A percentile compares a stretch with the other conserved stretches of the same genome.
Evolutionary conservation across 345 rosid genomes (phyloP).

Genomic region (Eucalyptus tenuipes): DNA sequence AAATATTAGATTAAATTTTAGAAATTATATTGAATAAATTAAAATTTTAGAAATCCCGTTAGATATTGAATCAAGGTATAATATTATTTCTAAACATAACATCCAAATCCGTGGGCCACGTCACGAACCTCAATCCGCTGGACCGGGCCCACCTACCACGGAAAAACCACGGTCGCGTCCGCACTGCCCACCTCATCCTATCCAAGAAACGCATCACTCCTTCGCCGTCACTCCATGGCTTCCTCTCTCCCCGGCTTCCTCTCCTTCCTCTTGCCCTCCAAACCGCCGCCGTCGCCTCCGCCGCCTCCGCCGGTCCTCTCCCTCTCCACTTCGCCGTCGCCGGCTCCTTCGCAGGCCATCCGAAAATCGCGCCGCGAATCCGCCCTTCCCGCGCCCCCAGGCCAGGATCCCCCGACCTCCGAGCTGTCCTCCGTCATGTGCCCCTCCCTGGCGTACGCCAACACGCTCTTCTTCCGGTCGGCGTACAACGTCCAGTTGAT

Average conservation of each 20-base stretch:
- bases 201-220: neutral
- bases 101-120: neutral
- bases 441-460: slow-evolving; percentile 62
- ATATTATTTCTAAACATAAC: neutral
- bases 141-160: neutral
- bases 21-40: too few relatives aligned
- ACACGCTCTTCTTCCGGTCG: slow-evolving; percentile 54
- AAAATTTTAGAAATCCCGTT: too few relatives aligned
- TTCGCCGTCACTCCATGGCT: slow-evolving; percentile 35
- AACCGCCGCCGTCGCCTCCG: neutral
- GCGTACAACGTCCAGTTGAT: slow-evolving; percentile 63
- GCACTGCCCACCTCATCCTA: neutral
- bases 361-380: slow-evolving; percentile 10
- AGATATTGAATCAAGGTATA: too few relatives aligned
- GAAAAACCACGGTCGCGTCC: neutral
- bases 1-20: too few relatives aligned
- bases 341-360: slow-evolving; percentile 7
- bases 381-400: slow-evolving; percentile 8
- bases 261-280: slow-evolving; percentile 52
- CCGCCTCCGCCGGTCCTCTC: neutral
- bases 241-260: slow-evolving; percentile 49
- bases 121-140: neutral
- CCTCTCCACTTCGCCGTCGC: neutral
- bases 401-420: neutral
- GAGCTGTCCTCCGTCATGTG: slow-evolving; percentile 53